Base-by-base conservation (phyloP, 2,329 filamentous ascomycete genomes). In the Cordyceps cateniannulata region DNA sequence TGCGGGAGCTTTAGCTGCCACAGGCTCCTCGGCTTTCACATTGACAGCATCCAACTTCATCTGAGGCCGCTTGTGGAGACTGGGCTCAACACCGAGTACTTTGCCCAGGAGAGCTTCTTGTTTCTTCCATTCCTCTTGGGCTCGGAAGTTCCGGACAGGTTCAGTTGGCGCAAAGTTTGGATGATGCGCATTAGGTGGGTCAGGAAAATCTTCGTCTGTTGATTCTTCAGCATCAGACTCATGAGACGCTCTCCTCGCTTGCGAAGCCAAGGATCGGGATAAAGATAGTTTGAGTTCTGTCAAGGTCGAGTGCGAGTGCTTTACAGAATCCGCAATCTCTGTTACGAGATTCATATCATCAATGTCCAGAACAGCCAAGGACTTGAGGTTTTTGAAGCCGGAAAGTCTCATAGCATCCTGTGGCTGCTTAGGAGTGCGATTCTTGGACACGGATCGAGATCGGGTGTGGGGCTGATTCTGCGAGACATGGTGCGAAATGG, bases 271-370 rank as follows among this genome's bases (percentile, higher is more conserved):
- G 3, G 65, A 63, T 38, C 81, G 76, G 0, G 85, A 87, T 62
- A 88, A 79, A 5, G 85, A 87, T 16, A 88, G 70, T 55, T 80
- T 77, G 27, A 88, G 71, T 50, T 80, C 77, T 24, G 74, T 79
- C 24, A 88, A 72, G 0, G 82, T 83, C 1, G 79, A 75, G 2
- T 80, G 76, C 1, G 81, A 86, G 64, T 81, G 81, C 12, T 74
- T 75, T 25, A 88, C 72, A 65, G 83, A 86, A 5, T 75, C 67
- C 63, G 78, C 80, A 63, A 88, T 75, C 69, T 87, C 85, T 1
- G 75, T 69, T 14, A 85, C 66, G 35, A 83, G 73, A 38, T 85
- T 81, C 5, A 86, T 72, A 29, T 72, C 77, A 62, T 87, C 85
- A 57, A 88, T 85, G 63, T 88, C 85, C 38, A 87, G 73, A 7